Conservation (phyloP, 768 basidiomycete species). For the Dacryopinax primogenitus region DNA sequence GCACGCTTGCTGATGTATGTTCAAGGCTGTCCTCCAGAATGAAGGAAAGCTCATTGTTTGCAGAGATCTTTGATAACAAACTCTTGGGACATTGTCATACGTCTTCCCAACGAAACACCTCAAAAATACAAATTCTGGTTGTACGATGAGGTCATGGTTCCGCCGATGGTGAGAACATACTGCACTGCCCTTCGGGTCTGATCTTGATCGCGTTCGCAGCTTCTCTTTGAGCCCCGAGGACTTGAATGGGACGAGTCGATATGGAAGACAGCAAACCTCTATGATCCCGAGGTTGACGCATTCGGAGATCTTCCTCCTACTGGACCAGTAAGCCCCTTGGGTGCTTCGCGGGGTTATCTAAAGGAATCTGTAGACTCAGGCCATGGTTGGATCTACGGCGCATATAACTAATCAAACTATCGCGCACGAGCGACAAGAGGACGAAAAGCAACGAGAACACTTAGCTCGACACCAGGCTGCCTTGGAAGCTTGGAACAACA, state of each 20-base stretch:
- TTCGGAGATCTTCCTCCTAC: slow-evolving; percentile 43
- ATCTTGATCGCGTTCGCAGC: slow-evolving; percentile 41
- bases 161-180: slow-evolving; percentile 60
- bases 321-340: slow-evolving; percentile 30
- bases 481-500: not conserved
- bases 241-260: slow-evolving; percentile 59
- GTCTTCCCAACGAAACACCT: slow-evolving; percentile 58
- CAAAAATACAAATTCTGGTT: slow-evolving; percentile 81
- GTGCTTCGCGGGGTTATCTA: slow-evolving; percentile 11
- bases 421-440: not conserved
- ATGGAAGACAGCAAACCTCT: slow-evolving; percentile 37
- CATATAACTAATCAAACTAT: not conserved
- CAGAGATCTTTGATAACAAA: slow-evolving; percentile 84
- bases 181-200: not conserved
- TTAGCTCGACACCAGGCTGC: not conserved
- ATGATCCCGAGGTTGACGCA: slow-evolving; percentile 52
- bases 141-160: slow-evolving; percentile 90
- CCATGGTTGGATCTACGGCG: slow-evolving; percentile 75
- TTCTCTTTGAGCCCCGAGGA: slow-evolving; percentile 83
- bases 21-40: not conserved
- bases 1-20: slow-evolving; percentile 76
- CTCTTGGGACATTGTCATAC: slow-evolving; percentile 78
- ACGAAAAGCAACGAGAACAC: not conserved
- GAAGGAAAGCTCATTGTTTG: not conserved
- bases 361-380: slow-evolving; percentile 48